Evolutionary conservation across 2,329 filamentous ascomycete species (phyloP).

Genomic region (Botrytis sinoallii): DNA sequence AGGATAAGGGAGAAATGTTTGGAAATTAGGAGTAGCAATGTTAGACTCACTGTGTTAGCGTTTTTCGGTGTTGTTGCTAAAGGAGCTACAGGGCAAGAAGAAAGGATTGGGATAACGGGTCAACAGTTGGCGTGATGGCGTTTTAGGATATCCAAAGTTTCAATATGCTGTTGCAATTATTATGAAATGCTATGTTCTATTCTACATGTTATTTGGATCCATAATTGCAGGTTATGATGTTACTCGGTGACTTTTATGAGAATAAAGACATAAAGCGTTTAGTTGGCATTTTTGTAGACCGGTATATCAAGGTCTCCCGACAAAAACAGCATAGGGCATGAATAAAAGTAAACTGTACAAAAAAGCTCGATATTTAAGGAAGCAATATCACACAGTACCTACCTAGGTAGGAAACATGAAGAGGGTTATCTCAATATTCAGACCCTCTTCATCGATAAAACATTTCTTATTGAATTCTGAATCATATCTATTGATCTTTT

Average conservation of each 20-base stretch:
- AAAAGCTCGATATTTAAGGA: background rate
- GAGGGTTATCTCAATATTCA: no score
- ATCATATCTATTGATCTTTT: no score
- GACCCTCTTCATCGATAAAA: no score
- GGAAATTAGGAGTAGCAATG: background rate
- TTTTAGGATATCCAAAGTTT: conserved; percentile 4
- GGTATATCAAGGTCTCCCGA: background rate
- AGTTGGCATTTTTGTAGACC: background rate
- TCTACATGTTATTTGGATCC: background rate
- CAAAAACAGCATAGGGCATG: background rate
- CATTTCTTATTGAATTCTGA: no score
- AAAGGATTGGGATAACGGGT: background rate
- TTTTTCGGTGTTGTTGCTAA: background rate
- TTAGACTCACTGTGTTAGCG: background rate
- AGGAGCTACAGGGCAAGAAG: background rate
- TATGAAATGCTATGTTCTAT: background rate
- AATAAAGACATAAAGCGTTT: background rate
- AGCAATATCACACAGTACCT: background rate
- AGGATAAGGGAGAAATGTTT: background rate
- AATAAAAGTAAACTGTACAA: background rate
- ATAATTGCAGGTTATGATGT: background rate
- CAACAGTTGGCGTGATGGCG: background rate
- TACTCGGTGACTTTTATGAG: background rate
- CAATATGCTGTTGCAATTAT: background rate
- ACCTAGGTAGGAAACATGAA: background rate